Base-by-base conservation (phyloP, 441 rosid genomes). In the Adansonia madagascariensis region DNA sequence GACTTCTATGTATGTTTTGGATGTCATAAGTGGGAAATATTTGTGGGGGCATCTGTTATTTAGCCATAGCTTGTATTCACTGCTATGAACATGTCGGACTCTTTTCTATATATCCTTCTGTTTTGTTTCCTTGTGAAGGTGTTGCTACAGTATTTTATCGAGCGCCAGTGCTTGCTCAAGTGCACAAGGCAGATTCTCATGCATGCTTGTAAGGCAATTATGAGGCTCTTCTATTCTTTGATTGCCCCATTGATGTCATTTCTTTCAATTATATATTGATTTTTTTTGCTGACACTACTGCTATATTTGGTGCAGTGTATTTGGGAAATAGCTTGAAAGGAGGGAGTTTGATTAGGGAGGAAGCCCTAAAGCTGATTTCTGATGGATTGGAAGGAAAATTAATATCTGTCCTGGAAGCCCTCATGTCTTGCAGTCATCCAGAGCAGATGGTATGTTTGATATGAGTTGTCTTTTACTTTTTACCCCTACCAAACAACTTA, bases 141-240 rank as follows among this genome's bases (percentile, higher is more conserved):
- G 70, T 81, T 89, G 87, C 91, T 92, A 74, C 95, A 91, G 78
- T 97, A 90, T 86, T 94, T 92, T 86, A 79, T 91, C 6, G 98
- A 97, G 86, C 91, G 99, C 18, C 98, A 97, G 79, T 97, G 99
- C 91, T 84, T 97, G 85, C 87, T 97, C 77, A 97, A 94, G 89
- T 93, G 98, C 82, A 91, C 92, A n/a, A 83, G 94, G 87, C 86
- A 81, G 79, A 87, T 94, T 84, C 91, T 97, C 78, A 78, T 82
- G 79, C 94, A 88, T 89, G 91, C 99, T 43, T 82, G 99, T 96
- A 91, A 83, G 97, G 85, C 47, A 39, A 73, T 44, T 60, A 64
- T 49, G 73, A 46, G 12, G 14, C 78, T 82, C 27, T 64, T 72
- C 57, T 73, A 27, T 80, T 75, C 50, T 75, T 18, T 18, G 64